Conservation (phyloP, 2,329 filamentous ascomycete species). For the Colletotrichum sp. region DNA sequence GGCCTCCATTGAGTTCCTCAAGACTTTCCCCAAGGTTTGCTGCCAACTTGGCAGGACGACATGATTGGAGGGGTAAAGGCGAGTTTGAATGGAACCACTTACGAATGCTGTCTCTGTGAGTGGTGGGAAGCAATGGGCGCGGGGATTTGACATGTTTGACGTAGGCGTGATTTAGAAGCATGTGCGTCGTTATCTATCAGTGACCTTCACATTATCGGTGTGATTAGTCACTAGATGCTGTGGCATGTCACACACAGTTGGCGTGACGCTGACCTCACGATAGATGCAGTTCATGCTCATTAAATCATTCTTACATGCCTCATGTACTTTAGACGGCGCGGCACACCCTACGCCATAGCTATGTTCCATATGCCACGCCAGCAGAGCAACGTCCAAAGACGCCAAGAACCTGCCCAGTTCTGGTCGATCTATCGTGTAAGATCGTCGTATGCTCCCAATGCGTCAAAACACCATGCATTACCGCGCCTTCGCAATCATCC, state of each 20-base stretch:
- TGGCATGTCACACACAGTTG: background rate
- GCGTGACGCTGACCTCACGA: background rate
- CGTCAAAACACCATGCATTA: background rate
- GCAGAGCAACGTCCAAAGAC: background rate
- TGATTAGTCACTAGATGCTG: background rate
- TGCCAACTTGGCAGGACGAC: background rate
- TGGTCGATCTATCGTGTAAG: background rate
- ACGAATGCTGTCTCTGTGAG: background rate
- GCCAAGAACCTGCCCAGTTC: background rate
- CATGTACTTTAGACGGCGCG: background rate
- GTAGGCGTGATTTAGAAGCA: background rate
- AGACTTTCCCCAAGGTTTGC: background rate
- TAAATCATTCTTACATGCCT: background rate
- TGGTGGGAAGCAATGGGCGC: background rate
- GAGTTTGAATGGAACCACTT: background rate
- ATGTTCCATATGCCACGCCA: background rate
- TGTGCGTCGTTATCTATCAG: background rate
- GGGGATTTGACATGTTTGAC: background rate
- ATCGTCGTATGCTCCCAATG: background rate
- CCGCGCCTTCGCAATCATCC: background rate
- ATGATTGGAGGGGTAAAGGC: background rate
- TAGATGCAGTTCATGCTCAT: background rate
- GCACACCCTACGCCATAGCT: background rate
- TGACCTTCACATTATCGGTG: background rate
- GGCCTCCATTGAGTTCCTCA: background rate